Evolutionary conservation across 495 filamentous ascomycete species (phyloP).

Genomic region (Bacidia gigantensis): DNA sequence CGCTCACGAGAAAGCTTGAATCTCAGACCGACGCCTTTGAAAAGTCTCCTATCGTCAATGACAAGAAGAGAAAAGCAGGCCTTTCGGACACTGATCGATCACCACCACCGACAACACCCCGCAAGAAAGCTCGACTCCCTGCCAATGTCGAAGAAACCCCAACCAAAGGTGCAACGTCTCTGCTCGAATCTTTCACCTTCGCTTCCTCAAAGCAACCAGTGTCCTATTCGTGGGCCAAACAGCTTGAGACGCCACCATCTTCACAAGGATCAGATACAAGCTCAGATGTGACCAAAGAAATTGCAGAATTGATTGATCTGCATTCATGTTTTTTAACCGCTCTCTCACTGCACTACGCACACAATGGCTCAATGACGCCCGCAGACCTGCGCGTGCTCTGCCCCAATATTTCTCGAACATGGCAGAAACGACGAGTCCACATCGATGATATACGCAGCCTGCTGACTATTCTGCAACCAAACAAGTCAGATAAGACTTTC

Average conservation of each 20-base stretch:
- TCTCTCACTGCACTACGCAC: constrained; percentile 44
- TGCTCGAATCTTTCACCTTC: constrained; percentile 14
- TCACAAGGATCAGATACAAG: constrained; percentile 1
- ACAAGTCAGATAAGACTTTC: constrained; percentile 20
- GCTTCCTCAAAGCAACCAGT: constrained; percentile 5
- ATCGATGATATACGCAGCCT: constrained; percentile 44
- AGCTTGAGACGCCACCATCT: constrained; percentile 9
- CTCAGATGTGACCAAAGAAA: constrained; percentile 10
- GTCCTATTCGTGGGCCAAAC: background rate
- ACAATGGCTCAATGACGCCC: constrained; percentile 47
- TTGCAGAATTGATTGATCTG: constrained; percentile 18
- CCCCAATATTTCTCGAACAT: constrained; percentile 40
- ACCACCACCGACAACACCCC: constrained; percentile 4
- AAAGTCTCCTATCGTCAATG: background rate
- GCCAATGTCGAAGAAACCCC: constrained; percentile 9
- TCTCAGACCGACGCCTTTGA: background rate
- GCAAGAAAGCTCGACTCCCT: constrained; percentile 3
- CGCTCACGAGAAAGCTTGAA: background rate
- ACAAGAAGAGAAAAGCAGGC: constrained; percentile 12
- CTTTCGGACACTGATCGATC: too few relatives aligned
- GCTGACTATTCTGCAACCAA: constrained; percentile 35
- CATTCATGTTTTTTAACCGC: constrained; percentile 29
- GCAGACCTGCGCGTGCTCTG: constrained; percentile 43
- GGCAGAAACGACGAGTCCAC: constrained; percentile 45
- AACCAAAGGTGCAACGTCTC: constrained; percentile 16